Base-by-base conservation (phyloP, 352 stramenopile species). In the Globisporangium orthogonon region DNA sequence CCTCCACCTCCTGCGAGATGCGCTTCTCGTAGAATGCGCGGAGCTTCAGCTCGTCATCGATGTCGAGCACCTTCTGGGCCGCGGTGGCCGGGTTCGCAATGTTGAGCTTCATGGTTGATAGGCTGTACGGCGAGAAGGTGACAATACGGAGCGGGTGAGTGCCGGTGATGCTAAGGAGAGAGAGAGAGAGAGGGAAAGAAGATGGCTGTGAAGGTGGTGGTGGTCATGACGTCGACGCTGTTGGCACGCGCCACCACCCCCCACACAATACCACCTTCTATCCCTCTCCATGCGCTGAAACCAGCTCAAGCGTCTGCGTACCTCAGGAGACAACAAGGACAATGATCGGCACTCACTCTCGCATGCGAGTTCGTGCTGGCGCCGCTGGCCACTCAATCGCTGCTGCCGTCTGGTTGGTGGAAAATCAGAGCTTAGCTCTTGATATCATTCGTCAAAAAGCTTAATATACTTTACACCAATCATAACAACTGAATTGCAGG, bases 1-100 rank as follows among this genome's bases (percentile, higher is more conserved):
- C 97, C 62, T 99, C 97, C 60, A 99, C 88, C 79, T 99, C 97
- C 79, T 99, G 97, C 49, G 95, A 97, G 78, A 99, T 99, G 69
- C 97, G 96, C 81, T 98, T 98, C 72, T 99, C 97, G 87, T 99
- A 99, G 65, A 99, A 95, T 46, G 95, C 95, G 68, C 87, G 90
- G 74, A 99, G 96, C 82, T 98, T 98, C 76, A 98, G 97, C 88
- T 99, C 97, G 77, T 99, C 97, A 95, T 99, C 97, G 77, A 99
- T 97, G 73, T 99, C 97, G 76, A 99, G 95, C 72, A 99, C 86
- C 82, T 99, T 99, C 89, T 99, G 97, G 70, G 93, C 83, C 56
- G 96, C 97, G 56, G 97, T 99, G 62, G 85, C 73, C 61, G 98
- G 98, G 86, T 97, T 99, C 56, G 97, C 96, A 86, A 99, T 99